Evolutionary conservation across 192 early-diverging fungal species (phyloP), one percentile per base, ranked within the genome.

Genomic region (Backusella australiensis): DNA sequence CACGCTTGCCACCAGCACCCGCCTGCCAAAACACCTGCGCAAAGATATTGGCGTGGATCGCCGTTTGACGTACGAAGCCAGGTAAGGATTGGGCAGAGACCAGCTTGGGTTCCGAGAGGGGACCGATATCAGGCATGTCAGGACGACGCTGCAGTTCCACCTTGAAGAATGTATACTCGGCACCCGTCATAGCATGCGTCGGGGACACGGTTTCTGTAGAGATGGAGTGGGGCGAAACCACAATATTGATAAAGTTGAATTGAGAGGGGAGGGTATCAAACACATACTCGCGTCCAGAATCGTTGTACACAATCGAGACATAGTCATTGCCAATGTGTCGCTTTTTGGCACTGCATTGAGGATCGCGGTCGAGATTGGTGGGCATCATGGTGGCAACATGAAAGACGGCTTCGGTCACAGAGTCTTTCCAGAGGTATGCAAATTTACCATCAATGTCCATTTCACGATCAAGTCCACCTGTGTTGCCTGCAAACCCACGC

Each of bases 251-350:
- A 81, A 92, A 97, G 79, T 98, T 98, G 86, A 98, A 98, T 81
- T 99, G 94, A 15, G 93, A 91, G 3, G 96, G 92, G 36, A 98
- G 87, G 5, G 96, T 98, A 72, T 96, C 93, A 82, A 97, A 96
- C 38, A 88, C 89, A 79, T 94, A 96, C 8, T 91, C 88, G 0
- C 73, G 73, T 1, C 94, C 96, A 38, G 93, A 93, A 78, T 99
- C 97, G 79, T 98, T 97, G 77, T 92, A 99, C 9, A 98, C 91
- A 75, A 99, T 93, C 39, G 91, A 90, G 67, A 99, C 94, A 85
- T 91, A 98, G 84, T 99, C 96, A 79, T 99, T 99, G 52, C 96
- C 98, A 76, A 99, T 96, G 79, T 98, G 96, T 34, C 95, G 85
- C 85, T 99, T 99, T 78, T 99, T 99, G 17, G 80, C 80, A 75